Evolutionary conservation across 305 asterid genomes (phyloP), one percentile per base, ranked within the genome.

Genomic region (Fraxinus xanthoxyloides): DNA sequence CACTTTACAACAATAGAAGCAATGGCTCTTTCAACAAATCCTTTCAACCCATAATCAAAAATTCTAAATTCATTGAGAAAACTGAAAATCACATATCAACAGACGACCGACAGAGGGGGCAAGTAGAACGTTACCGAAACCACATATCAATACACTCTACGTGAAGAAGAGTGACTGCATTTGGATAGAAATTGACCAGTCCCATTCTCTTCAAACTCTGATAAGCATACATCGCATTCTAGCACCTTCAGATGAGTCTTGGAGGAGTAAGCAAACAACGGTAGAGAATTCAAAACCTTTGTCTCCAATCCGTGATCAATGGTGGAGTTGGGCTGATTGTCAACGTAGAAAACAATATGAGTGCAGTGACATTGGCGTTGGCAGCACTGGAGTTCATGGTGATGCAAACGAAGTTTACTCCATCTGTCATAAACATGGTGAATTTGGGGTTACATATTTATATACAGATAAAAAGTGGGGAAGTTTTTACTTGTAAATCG

Each of bases 1-100:
- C 99, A 95, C 0, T 98, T 97, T 1, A 97, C 98, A 21, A 95
- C 85, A 28, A 95, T 92, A 2, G 98, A 95, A 40, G 98, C 98
- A 36, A 95, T 86, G 26, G 97, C 98, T 17, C 99, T 98, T 88
- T 95, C 98, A 76, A 89, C 91, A 87, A 95, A 95, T 79, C 99
- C 98, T 72, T 92, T 93, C 9, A 90, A 59, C 63, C 98, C 98
- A 95, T 95, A 0, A 17, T 72, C 7, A 8, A 15, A 23, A 75
- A 43, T 35, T 6, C 5, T 12, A 13, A 77, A 2, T 30, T 13
- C n/a, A 12, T 10, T 15, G 1, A 43, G 51, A 43, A 43, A 43
- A 43, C 0, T 43, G 51, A 43, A 43, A 43, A 43, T 2, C 5
- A 43, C 35, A 32, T 32, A 32, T 93, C 97, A 2, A 92, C 97